Base-by-base conservation (phyloP, 768 basidiomycete genomes). In the Coprinopsis sp. region DNA sequence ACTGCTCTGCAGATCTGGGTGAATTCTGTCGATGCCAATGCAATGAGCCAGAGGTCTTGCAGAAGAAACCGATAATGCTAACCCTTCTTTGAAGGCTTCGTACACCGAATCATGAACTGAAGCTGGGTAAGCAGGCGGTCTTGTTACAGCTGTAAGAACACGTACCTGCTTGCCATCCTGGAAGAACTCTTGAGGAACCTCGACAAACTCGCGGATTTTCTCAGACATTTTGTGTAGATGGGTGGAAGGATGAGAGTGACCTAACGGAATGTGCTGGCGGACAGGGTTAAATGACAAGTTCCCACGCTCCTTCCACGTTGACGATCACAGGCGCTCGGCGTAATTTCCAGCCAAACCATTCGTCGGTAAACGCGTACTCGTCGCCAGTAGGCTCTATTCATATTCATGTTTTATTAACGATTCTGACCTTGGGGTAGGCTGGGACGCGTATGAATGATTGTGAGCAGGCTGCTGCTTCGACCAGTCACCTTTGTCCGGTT, bases 21-120 rank as follows among this genome's bases (percentile, higher is more conserved):
- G 68, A 94, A 99, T 65, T 99, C 96, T 99, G 64, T 16, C 33
- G 18, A 14, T 36, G 4, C 12, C 1, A 11, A 24, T 11, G 11
- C 6, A 29, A 24, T 28, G 6, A 23, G 13, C 48, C 22, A 6
- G 25, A 25, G 10, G 11, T n/a, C 19, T n/a, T 13, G 34, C 31
- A 14, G 23, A 14, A 11, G 39, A 45, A 28, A 25, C 24, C 8
- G 21, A 29, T 16, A n/a, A 29, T 34, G 64, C 69, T 44, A 25
- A 96, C 96, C 96, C 74, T 91, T 91, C 65, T 87, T 81, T 43
- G 91, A 91, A 51, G 96, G 96, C 72, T 99, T 99, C 49, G 93
- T 95, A 78, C 96, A 99, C 62, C 94, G 84, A 57, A 84, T 88
- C 53, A 99, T 71, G 74, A 99, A 98, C 96, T 98, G 55, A 31